phyloP scores from a whole-genome alignment of 1,284 basidiomycete genomes.

The Microbotryomycetes sp. region DNA sequence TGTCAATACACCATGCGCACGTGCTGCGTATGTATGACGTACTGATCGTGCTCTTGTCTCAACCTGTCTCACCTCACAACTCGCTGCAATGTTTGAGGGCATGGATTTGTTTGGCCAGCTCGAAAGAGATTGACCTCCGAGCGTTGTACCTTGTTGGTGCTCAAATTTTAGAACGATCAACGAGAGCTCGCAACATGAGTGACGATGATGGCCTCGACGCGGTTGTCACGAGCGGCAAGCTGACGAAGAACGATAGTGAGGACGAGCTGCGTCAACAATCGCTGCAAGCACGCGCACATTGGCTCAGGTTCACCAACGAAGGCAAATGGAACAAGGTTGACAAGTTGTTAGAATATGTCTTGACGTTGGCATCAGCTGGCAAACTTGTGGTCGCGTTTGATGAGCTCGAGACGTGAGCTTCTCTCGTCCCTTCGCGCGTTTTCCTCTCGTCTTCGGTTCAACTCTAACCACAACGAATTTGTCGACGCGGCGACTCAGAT shows the following conservation, averaged over 20 bases:
- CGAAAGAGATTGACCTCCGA: conserved; percentile 24
- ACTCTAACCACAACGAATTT: neutral
- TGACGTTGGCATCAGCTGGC: conserved; percentile 23
- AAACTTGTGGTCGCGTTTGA: conserved; percentile 22
- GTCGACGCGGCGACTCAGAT: conserved; percentile 8
- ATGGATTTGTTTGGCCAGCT: conserved; percentile 20
- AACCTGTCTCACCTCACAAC: conserved; percentile 11
- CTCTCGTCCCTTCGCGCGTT: neutral
- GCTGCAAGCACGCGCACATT: conserved; percentile 13
- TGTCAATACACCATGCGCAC: conserved; percentile 16
- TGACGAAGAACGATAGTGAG: conserved; percentile 10
- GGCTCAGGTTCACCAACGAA: conserved; percentile 25
- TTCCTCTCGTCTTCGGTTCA: neutral
- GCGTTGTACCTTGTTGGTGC: conserved; percentile 20
- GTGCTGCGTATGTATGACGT: conserved; percentile 23
- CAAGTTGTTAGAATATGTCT: conserved; percentile 26
- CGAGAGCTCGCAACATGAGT: neutral
- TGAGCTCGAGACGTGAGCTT: conserved; percentile 26
- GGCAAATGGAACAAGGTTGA: conserved; percentile 18
- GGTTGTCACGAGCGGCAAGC: conserved; percentile 4
- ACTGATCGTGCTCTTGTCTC: conserved; percentile 24
- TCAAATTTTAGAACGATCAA: conserved; percentile 15
- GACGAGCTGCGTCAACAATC: neutral
- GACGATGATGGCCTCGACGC: neutral
- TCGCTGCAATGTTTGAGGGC: conserved; percentile 15